These are phyloP conservation scores for Aspergillus fischeri DNA, from an alignment of 2,329 filamentous ascomycete genomes.

Conservation along the genomic window DNA sequence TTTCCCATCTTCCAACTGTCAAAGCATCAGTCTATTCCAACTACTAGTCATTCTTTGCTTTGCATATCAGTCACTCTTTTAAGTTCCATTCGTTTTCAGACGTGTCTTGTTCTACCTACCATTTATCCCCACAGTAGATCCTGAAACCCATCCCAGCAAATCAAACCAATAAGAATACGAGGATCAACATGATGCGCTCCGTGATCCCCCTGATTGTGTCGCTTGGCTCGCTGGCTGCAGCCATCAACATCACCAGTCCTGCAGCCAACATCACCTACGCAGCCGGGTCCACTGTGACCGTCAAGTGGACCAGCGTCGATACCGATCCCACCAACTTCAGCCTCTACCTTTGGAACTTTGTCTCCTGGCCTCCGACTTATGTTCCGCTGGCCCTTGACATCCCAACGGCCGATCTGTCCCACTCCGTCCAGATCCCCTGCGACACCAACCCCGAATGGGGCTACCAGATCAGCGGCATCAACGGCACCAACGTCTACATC, in stretches of 20 bases:
- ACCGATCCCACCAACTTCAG: constrained; percentile 40
- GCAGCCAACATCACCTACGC: constrained; percentile 34
- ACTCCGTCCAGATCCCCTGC: constrained; percentile 39
- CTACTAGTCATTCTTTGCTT: background rate
- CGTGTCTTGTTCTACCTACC: background rate
- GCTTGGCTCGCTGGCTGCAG: constrained; percentile 17
- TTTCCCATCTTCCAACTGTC: background rate
- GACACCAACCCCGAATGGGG: constrained; percentile 33
- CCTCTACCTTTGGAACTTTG: constrained; percentile 45
- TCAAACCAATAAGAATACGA: background rate
- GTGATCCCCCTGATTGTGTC: constrained; percentile 12
- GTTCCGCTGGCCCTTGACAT: constrained; percentile 34
- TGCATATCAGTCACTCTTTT: background rate
- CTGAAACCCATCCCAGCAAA: background rate
- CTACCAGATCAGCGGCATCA: constrained; percentile 45
- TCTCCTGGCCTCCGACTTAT: constrained; percentile 43
- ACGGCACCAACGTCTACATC: constrained; percentile 44
- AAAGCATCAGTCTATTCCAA: background rate
- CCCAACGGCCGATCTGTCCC: constrained; percentile 27
- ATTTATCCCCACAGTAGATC: background rate
- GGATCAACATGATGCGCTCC: constrained; percentile 4
- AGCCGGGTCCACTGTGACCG: constrained; percentile 31
- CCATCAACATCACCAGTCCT: constrained; percentile 26
- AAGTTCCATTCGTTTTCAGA: background rate
- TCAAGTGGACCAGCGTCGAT: constrained; percentile 40